Evolutionary conservation across 2,329 filamentous ascomycete genomes (phyloP).

Genomic region (Orbilia brochopaga): DNA sequence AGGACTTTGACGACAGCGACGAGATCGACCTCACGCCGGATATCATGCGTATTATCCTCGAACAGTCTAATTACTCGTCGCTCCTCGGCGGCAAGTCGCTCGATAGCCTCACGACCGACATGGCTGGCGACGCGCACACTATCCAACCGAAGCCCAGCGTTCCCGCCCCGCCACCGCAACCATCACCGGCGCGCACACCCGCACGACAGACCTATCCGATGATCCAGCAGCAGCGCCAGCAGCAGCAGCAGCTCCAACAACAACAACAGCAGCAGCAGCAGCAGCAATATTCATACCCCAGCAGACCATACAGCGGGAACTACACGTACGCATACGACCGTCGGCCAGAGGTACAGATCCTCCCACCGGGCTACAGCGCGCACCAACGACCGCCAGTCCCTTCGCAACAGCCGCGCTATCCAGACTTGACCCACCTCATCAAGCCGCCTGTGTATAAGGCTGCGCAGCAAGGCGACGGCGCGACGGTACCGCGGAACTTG

Average conservation of each 20-base stretch:
- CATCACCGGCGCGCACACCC: neutral
- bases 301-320: conserved; percentile 22
- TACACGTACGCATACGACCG: conserved; percentile 34
- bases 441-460: conserved; percentile 39
- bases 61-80: conserved; percentile 28
- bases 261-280: conserved; percentile 17
- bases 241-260: conserved; percentile 1
- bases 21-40: conserved; percentile 40
- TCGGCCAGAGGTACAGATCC: conserved; percentile 27
- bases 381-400: conserved; percentile 23
- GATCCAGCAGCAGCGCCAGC: conserved; percentile 1
- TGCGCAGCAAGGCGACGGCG: neutral
- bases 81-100: conserved; percentile 8
- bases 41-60: conserved; percentile 40
- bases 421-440: conserved; percentile 32
- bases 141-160: conserved; percentile 17
- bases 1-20: conserved; percentile 39
- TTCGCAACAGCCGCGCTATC: conserved; percentile 10
- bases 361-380: conserved; percentile 40
- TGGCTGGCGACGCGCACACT: conserved; percentile 17
- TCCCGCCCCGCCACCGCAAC: conserved; percentile 10
- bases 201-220: neutral
- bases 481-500: neutral
- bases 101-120: conserved; percentile 2
- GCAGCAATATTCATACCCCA: conserved; percentile 22